Evolutionary conservation across 106 monocot genomes (phyloP), one percentile per base, ranked within the genome.

Genomic region (Allium fistulosum): DNA sequence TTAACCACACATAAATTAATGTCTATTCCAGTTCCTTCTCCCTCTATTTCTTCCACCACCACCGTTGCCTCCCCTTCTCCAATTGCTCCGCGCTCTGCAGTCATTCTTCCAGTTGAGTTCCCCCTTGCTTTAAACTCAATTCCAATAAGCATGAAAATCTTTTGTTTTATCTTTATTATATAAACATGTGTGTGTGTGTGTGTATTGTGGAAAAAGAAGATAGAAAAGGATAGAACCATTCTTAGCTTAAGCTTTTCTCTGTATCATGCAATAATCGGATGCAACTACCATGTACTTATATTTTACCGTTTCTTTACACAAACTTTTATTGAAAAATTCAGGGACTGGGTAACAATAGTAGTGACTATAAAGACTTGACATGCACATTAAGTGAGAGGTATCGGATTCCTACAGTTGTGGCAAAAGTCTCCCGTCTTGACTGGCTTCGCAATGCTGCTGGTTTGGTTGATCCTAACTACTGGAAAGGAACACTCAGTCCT

Each of bases 371-470:
- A 17, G 74, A 69, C 13, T 72, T 92, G 47, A 79, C 72, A 7
- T 45, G 61, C 45, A 72, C 80, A 57, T 73, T 95, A 57, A 66
- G 26, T 49, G 78, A 79, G 18, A 67, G 56, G 8, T 75, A 83
- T 53, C 83, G 78, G 51, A 46, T 92, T 48, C 74, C 83, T 10
- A 67, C 78, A 4, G 86, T 81, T 70, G 84, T 80, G 8, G 86
- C 96, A 37, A 70, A 71, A 47, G 92, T 97, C 49, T 84, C 96
- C 11, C 83, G 96, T 15, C 26, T 80, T 27, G 96, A 97, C 52
- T 97, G 96, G 96, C 65, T 97, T 46, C 77, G 92, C n/a, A 92
- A 97, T 52, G 92, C 92, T 28, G 80, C 88, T 4, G 96, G 92
- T 0, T 74, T 97, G n/a, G 49, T 82, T 26, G 88, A 89, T 59